Evolutionary conservation across 2,329 filamentous ascomycete species (phyloP).

Genomic region (Grosmannia penicillata): DNA sequence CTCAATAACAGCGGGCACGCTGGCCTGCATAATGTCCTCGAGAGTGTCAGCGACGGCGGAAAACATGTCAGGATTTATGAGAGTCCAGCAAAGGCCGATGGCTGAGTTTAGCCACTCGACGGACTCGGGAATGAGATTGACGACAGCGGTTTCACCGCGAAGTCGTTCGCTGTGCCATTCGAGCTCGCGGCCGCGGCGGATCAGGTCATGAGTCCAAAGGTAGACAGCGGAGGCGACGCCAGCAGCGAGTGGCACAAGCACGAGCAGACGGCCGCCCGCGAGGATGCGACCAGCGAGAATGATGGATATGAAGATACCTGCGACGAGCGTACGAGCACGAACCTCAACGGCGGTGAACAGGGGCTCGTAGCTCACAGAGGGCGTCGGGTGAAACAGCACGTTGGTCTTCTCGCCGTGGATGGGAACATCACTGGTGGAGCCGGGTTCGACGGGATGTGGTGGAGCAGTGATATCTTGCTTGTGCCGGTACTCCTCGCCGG

Average conservation of each 20-base stretch:
- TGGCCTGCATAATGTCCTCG: slow-evolving; percentile 94
- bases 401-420: slow-evolving; percentile 96
- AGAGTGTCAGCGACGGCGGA: slow-evolving; percentile 79
- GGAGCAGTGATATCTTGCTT: slow-evolving; percentile 84
- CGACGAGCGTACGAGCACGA: slow-evolving; percentile 55
- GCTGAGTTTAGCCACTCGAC: slow-evolving; percentile 95
- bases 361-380: slow-evolving; percentile 76
- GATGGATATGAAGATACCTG: slow-evolving; percentile 57
- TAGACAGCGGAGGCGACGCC: slow-evolving; percentile 67
- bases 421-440: slow-evolving; percentile 81
- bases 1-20: slow-evolving; percentile 78
- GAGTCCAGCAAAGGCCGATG: slow-evolving; percentile 69
- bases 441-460: slow-evolving; percentile 69
- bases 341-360: slow-evolving; percentile 68
- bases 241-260: slow-evolving; percentile 57
- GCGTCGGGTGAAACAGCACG: slow-evolving; percentile 88
- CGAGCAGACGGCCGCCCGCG: slow-evolving; percentile 61
- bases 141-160: slow-evolving; percentile 70
- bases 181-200: slow-evolving; percentile 64
- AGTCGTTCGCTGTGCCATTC: slow-evolving; percentile 84
- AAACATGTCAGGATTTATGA: slow-evolving; percentile 95
- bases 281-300: slow-evolving; percentile 66
- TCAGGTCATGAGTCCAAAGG: slow-evolving; percentile 78
- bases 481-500: slow-evolving; percentile 64
- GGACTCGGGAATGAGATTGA: slow-evolving; percentile 82